phyloP scores from a whole-genome alignment of 2,329 filamentous ascomycete genomes.

The Chlorencoelia australis region DNA sequence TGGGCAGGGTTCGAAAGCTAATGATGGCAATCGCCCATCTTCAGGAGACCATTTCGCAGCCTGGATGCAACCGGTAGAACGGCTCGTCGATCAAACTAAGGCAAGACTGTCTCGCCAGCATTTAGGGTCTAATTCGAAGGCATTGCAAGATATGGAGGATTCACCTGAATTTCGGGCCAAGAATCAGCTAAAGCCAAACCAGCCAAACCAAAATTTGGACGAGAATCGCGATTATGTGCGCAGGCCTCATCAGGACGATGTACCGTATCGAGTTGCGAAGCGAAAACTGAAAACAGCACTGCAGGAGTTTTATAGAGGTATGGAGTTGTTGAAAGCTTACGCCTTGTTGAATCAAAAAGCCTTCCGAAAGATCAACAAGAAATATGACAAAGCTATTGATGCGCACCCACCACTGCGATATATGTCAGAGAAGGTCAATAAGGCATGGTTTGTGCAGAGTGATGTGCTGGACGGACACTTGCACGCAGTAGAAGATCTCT shows the following conservation, averaged over 20 bases:
- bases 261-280: constrained; percentile 81
- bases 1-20: constrained; percentile 11
- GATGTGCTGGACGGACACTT: constrained; percentile 75
- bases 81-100: constrained; percentile 27
- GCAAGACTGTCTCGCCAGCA: constrained; percentile 37
- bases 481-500: constrained; percentile 75
- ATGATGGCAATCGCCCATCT: constrained; percentile 10
- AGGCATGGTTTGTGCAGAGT: constrained; percentile 84
- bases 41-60: constrained; percentile 21
- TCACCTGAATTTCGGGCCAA: constrained; percentile 28
- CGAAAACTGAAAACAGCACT: constrained; percentile 83
- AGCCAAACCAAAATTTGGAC: constrained; percentile 13
- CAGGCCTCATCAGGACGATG: constrained; percentile 42
- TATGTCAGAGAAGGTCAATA: constrained; percentile 85
- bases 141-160: constrained; percentile 40
- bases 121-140: constrained; percentile 51
- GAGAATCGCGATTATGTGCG: constrained; percentile 39
- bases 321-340: constrained; percentile 89
- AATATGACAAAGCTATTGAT: constrained; percentile 87
- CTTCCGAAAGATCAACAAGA: constrained; percentile 97
- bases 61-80: constrained; percentile 42
- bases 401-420: constrained; percentile 69
- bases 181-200: constrained; percentile 28
- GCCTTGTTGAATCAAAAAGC: constrained; percentile 83
- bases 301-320: constrained; percentile 84